Conservation (phyloP, 192 early-diverging fungal species). For the Chytriomyces sp. region DNA sequence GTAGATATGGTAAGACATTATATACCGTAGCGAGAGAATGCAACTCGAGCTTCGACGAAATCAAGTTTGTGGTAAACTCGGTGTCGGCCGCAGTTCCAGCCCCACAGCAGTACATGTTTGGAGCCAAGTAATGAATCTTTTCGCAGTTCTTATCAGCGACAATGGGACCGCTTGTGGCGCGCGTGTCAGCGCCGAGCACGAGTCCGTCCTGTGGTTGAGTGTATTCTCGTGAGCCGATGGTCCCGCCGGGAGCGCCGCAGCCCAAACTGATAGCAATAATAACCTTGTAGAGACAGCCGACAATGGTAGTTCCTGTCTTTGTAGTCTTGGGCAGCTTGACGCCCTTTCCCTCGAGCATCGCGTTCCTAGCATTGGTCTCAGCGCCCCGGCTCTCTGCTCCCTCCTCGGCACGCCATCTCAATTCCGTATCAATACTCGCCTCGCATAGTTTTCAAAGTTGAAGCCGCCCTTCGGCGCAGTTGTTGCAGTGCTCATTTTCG, state of each 20-base stretch:
- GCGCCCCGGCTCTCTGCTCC: neutral
- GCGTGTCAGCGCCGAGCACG: slow-evolving; percentile 93
- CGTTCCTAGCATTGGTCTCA: slow-evolving; percentile 60
- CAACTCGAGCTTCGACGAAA: slow-evolving; percentile 91
- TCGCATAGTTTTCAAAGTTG: slow-evolving; percentile 83
- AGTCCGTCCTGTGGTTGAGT: slow-evolving; percentile 83
- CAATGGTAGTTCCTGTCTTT: slow-evolving; percentile 98
- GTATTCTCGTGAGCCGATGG: neutral
- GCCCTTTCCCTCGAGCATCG: slow-evolving; percentile 75
- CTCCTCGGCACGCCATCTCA: neutral
- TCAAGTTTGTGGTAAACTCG: slow-evolving; percentile 89
- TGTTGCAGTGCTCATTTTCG: slow-evolving; percentile 8
- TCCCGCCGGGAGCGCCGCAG: slow-evolving; percentile 1
- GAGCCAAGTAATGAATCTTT: slow-evolving; percentile 97
- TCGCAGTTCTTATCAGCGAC: slow-evolving; percentile 99
- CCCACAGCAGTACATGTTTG: slow-evolving; percentile 98
- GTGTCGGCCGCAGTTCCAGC: slow-evolving; percentile 99
- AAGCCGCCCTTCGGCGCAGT: slow-evolving; percentile 66
- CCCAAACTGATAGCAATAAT: neutral
- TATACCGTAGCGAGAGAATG: slow-evolving; percentile 83
- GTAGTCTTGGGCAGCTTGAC: slow-evolving; percentile 77
- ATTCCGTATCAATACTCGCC: slow-evolving; percentile 48
- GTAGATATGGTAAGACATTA: no score
- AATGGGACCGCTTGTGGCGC: slow-evolving; percentile 92
- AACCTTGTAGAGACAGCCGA: slow-evolving; percentile 90